Percentiles rank a stretch among this genome's conserved stretches.
Conservation (phyloP, 352 stramenopile species). For the Globisporangium viniferum region DNA sequence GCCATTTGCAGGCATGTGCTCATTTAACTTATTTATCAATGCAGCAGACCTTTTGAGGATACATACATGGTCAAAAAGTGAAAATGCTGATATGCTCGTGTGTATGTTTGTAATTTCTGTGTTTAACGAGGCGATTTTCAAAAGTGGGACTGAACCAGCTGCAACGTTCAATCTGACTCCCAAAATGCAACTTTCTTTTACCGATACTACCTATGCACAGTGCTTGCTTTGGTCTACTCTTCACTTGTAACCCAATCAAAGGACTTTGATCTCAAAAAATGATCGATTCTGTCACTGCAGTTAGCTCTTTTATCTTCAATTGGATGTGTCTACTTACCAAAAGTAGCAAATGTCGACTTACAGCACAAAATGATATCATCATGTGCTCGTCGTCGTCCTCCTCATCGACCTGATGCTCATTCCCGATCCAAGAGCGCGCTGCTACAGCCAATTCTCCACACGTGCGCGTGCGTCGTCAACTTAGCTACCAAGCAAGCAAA, state of each 20-base stretch:
- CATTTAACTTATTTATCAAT: constrained; percentile 2
- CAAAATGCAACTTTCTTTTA: neutral
- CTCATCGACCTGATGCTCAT: neutral
- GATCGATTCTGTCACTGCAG: too few species aligned
- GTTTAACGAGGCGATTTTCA: neutral
- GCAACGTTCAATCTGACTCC: neutral
- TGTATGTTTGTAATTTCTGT: neutral
- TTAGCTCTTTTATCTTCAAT: neutral
- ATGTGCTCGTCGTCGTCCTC: neutral
- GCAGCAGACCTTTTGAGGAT: too few species aligned
- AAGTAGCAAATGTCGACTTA: neutral
- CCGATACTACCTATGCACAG: too few species aligned
- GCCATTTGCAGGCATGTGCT: neutral
- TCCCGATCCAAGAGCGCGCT: neutral
- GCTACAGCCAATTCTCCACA: neutral
- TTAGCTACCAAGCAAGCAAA: neutral
- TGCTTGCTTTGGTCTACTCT: too few species aligned
- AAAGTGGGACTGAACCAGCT: neutral
- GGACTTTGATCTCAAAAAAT: too few species aligned
- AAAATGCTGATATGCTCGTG: neutral
- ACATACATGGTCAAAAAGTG: neutral
- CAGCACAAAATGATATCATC: neutral
- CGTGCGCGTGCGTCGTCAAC: neutral
- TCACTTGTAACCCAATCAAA: too few species aligned
- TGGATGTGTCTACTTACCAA: neutral